These are phyloP conservation scores for Imleria badia DNA, from an alignment of 768 basidiomycete species.

Conservation along the genomic window DNA sequence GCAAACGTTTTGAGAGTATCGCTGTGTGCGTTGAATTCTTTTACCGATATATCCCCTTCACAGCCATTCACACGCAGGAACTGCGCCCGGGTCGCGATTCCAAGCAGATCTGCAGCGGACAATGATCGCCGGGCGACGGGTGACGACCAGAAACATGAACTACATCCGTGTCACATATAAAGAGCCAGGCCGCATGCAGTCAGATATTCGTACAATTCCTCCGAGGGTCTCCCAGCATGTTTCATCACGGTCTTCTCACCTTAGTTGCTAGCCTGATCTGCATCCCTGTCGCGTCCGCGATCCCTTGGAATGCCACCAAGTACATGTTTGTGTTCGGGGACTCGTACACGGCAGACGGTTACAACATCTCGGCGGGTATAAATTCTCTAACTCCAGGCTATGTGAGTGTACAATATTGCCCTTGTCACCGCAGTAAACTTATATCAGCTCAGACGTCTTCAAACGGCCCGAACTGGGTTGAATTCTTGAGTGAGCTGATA, in stretches of 20 bases:
- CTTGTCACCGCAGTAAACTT: conserved; percentile 2
- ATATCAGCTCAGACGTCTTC: conserved; percentile 46
- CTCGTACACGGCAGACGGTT: conserved; percentile 61
- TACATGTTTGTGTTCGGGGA: conserved; percentile 64
- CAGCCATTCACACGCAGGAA: background rate
- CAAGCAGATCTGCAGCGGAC: background rate
- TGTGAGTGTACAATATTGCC: conserved; percentile 35
- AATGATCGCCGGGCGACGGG: background rate
- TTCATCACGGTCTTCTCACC: background rate
- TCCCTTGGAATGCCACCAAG: conserved; percentile 52
- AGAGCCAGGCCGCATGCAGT: background rate
- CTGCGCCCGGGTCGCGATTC: background rate
- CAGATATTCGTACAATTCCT: background rate
- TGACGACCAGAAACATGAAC: background rate
- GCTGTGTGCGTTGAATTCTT: background rate
- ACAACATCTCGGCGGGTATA: conserved; percentile 56
- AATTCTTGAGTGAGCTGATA: conserved; percentile 44
- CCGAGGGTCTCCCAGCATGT: conserved; percentile 9
- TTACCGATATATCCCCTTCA: background rate
- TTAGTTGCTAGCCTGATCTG: conserved; percentile 5
- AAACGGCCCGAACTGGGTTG: conserved; percentile 64
- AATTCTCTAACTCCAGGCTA: conserved; percentile 50
- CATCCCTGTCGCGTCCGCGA: conserved; percentile 16
- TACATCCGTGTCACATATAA: conserved; percentile 10
- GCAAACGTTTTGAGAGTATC: background rate